phyloP scores from a whole-genome alignment of 2,329 filamentous ascomycete species.

The Sarocladium brachiariae region DNA sequence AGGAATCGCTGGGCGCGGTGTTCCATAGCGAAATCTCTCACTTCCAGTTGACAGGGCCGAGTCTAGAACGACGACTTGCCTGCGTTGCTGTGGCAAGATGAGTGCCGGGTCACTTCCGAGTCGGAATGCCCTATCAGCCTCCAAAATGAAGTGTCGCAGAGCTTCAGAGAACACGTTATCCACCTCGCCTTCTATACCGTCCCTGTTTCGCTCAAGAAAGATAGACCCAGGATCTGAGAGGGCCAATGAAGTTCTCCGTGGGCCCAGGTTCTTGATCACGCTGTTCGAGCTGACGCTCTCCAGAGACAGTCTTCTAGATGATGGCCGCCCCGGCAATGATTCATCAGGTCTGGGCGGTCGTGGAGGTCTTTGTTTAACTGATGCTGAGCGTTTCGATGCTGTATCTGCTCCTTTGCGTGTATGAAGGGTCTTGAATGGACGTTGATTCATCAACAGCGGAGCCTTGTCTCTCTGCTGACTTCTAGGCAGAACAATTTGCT shows the following conservation, averaged over 20 bases:
- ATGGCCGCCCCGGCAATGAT: background rate
- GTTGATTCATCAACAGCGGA: background rate
- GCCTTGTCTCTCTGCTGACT: background rate
- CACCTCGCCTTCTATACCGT: background rate
- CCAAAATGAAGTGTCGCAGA: conserved; percentile 9
- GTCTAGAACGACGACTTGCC: no score
- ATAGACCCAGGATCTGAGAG: background rate
- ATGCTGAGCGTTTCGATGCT: background rate
- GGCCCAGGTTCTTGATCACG: background rate
- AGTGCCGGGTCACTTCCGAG: background rate
- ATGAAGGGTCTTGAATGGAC: background rate
- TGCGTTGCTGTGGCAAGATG: background rate
- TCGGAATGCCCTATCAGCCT: conserved; percentile 12
- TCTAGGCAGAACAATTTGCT: background rate
- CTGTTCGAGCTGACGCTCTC: background rate
- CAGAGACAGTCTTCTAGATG: background rate
- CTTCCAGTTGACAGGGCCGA: no score
- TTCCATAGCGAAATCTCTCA: no score
- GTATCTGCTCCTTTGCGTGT: background rate
- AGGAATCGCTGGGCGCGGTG: background rate
- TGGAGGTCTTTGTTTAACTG: background rate
- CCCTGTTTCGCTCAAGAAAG: background rate
- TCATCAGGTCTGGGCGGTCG: conserved; percentile 4
- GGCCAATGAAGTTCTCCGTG: background rate
- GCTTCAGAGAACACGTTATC: conserved; percentile 10